Conservation (phyloP, 2,329 filamentous ascomycete species). For the Colletotrichum cereale region DNA sequence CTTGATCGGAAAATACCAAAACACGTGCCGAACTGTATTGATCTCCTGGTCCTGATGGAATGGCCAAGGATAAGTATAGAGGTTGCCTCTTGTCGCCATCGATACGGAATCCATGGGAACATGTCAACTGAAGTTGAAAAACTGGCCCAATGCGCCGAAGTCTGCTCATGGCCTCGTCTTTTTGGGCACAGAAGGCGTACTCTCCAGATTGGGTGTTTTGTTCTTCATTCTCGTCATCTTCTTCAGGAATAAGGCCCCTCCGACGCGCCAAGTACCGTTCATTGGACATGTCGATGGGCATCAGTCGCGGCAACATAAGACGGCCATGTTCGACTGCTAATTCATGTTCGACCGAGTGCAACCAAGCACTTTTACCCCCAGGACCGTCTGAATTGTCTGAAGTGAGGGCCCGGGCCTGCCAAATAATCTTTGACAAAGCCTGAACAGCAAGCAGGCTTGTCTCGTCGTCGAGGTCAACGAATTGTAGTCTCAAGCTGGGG, state of each 20-base stretch:
- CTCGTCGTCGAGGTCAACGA: constrained; percentile 24
- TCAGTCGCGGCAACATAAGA: constrained; percentile 2
- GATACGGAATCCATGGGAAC: too few species aligned
- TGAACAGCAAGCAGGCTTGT: background rate
- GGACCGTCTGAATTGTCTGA: background rate
- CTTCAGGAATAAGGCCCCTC: background rate
- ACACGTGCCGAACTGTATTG: too few species aligned
- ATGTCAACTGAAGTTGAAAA: too few species aligned
- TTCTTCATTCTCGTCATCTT: background rate
- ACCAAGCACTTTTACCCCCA: background rate
- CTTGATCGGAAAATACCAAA: too few species aligned
- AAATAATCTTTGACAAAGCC: background rate
- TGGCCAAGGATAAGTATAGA: too few species aligned
- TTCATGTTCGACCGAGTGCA: background rate
- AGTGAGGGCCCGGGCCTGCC: background rate
- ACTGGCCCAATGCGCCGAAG: too few species aligned
- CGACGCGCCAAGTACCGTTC: background rate
- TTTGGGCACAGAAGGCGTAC: too few species aligned
- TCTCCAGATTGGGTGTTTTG: background rate
- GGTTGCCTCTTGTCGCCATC: too few species aligned
- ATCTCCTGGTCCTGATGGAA: too few species aligned
- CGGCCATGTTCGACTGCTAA: constrained; percentile 3
- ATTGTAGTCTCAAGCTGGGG: constrained; percentile 19
- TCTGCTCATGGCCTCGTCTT: too few species aligned
- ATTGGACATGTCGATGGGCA: background rate